Conservation (phyloP, 208 protist species). For the Acanthamoeba divionensis region DNA sequence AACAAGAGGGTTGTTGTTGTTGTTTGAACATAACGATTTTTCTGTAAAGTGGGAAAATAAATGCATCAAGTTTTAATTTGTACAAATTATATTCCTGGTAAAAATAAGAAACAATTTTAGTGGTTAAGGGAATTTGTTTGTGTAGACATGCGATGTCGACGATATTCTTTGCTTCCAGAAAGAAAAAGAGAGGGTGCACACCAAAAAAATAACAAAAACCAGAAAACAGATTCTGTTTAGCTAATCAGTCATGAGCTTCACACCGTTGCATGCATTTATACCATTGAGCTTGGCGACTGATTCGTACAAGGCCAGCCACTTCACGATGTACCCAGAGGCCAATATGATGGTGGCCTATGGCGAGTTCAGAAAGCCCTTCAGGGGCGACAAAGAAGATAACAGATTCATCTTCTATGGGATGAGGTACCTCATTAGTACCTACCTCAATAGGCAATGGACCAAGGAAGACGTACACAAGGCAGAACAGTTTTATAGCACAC, state of each 20-base stretch:
- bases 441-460: slow-evolving; percentile 55
- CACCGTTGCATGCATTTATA: neutral
- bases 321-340: slow-evolving; percentile 37
- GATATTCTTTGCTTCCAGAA: no score
- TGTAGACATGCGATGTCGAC: no score
- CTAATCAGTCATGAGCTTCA: neutral
- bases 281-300: neutral
- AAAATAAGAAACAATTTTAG: no score
- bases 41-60: no score
- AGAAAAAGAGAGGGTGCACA: neutral
- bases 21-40: no score
- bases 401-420: slow-evolving; percentile 67
- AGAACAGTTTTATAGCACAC: slow-evolving; percentile 57
- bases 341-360: slow-evolving; percentile 49
- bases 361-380: slow-evolving; percentile 60
- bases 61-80: no score
- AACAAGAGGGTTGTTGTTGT: no score
- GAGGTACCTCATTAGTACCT: slow-evolving; percentile 59
- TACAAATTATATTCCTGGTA: no score
- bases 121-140: no score
- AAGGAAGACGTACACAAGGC: slow-evolving; percentile 52
- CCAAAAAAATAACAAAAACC: neutral
- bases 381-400: slow-evolving; percentile 54
- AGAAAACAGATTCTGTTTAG: no score
- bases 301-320: slow-evolving; percentile 51